Evolutionary conservation across 148 eudicot species (phyloP), one percentile per base, ranked within the genome.

Genomic region (Vaccinium myrtillus): DNA sequence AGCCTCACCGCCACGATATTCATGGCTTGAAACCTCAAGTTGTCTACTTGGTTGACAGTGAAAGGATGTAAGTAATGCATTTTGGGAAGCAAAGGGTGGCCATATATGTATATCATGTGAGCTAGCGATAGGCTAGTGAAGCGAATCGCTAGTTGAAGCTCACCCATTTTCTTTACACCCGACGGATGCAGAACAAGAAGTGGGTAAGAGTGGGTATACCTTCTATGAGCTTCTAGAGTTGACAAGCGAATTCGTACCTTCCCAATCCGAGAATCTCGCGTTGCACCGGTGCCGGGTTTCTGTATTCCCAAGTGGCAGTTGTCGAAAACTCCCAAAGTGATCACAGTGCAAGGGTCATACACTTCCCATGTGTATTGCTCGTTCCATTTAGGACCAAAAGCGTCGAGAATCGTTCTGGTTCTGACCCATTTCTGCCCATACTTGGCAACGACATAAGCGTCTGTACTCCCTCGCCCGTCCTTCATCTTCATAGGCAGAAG

Each of bases 401-500:
- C 83, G 81, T 89, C 86, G 1, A 89, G 87, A 71, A 85, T 85
- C 1, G 89, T 87, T 49, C 89, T 81, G 16, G 91, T 89, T 6
- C 89, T 80, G 2, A 87, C 86, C 87, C 89, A 89, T 87, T 89
- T 89, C 76, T 87, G 87, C 12, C 89, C 91, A 30, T 87, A 87
- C 76, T 77, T 89, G 11, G 89, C 87, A 27, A 89, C 89, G 30
- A 87, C 87, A 71, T 89, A 89, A 80, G 91, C 90, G 59, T 89
- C 89, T 13, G 91, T 89, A 75, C 84, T 85, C 67, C 89, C 91
- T 74, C 88, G 56, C 71, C 86, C 85, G 32, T 85, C 83, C 58
- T 87, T 87, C 86, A 85, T 86, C 84, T 90, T 90, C 91, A 90
- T 90, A 2, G 91, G 90, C 16, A 86, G 87, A 67, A 90, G 88